These are phyloP conservation scores for Stagonosporopsis vannaccii DNA, from an alignment of 2,329 filamentous ascomycete species.

Conservation along the genomic window DNA sequence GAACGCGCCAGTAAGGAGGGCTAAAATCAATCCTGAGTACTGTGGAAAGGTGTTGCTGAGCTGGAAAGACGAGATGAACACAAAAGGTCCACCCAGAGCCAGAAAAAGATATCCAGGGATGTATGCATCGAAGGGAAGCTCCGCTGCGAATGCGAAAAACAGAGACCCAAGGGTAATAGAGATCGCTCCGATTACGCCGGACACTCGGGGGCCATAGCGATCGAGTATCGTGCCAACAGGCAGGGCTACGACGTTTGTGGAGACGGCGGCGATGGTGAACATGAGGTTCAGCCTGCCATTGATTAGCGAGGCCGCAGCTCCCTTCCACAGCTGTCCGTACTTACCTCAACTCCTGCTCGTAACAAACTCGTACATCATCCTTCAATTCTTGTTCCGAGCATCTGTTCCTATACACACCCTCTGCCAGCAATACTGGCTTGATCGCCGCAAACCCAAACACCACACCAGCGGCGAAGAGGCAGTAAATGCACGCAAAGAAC, in stretches of 20 bases:
- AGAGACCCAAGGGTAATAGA: constrained; percentile 74
- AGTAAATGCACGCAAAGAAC: constrained; percentile 72
- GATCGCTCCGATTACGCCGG: constrained; percentile 73
- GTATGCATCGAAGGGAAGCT: constrained; percentile 73
- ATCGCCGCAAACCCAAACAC: constrained; percentile 53
- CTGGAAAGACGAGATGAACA: constrained; percentile 61
- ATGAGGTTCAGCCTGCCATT: constrained; percentile 79
- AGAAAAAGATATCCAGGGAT: constrained; percentile 60
- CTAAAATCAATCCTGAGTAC: constrained; percentile 58
- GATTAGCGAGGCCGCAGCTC: constrained; percentile 13
- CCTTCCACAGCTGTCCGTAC: constrained; percentile 67
- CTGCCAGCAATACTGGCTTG: constrained; percentile 49
- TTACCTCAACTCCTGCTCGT: constrained; percentile 49
- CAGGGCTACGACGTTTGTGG: constrained; percentile 84
- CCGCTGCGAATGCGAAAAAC: constrained; percentile 72
- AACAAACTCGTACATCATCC: constrained; percentile 44
- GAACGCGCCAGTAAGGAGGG: constrained; percentile 60
- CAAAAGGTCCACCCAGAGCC: constrained; percentile 58
- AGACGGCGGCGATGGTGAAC: constrained; percentile 90
- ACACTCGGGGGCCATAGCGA: constrained; percentile 78
- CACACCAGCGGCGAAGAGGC: constrained; percentile 73
- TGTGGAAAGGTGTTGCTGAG: constrained; percentile 61
- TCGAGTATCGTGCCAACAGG: constrained; percentile 87
- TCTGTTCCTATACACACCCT: constrained; percentile 47
- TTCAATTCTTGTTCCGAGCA: constrained; percentile 49